Evolutionary conservation across 2,329 filamentous ascomycete species (phyloP), one percentile per base, ranked within the genome.

Genomic region (Tolypocladium endophyticum): DNA sequence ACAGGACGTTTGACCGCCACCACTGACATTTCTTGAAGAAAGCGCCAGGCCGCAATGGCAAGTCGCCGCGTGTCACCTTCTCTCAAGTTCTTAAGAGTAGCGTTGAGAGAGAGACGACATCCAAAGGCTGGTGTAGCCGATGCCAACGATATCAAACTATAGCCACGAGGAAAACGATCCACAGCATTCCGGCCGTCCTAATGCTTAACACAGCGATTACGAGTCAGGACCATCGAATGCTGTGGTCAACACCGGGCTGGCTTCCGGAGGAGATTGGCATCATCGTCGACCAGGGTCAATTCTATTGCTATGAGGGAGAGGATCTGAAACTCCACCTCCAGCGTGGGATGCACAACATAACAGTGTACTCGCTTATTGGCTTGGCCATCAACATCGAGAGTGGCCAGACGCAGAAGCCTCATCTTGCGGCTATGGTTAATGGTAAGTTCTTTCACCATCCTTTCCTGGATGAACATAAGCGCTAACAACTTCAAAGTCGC

Each of bases 241-340:
- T 96, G 20, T 99, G 95, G 95, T 85, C 90, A 1, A 90, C 87
- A 16, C 90, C 90, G 0, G 90, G 90, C 20, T 99, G 93, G 87
- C 79, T 99, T 16, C 94, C 94, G 0, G 89, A 94, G 69, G 92
- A 97, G 71, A 92, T 99, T 67, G 94, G 94, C 43, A 85, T 99
- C 68, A 90, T 96, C 60, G 85, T 96, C 60, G 90, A 95, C 61
- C 85, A 90, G 67, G 91, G 90, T n/a, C 90, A 96, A 69, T 90
- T 97, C 69, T 92, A 90, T 73, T 97, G 92, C 73, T 97, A 92
- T 64, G 92, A 99, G 73, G 93, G 94, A 2, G 88, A 96, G 58
- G 92, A 97, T 67, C 74, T 99, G 64, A 88, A 87, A 69, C 75
- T 89, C 55, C 90, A 94, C 66, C 75, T 95, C 28, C 87, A 93